A percentile compares a stretch with the other conserved stretches of the same genome.
phyloP scores from a whole-genome alignment of 1,284 basidiomycete species.

The Tremellales sp. region DNA sequence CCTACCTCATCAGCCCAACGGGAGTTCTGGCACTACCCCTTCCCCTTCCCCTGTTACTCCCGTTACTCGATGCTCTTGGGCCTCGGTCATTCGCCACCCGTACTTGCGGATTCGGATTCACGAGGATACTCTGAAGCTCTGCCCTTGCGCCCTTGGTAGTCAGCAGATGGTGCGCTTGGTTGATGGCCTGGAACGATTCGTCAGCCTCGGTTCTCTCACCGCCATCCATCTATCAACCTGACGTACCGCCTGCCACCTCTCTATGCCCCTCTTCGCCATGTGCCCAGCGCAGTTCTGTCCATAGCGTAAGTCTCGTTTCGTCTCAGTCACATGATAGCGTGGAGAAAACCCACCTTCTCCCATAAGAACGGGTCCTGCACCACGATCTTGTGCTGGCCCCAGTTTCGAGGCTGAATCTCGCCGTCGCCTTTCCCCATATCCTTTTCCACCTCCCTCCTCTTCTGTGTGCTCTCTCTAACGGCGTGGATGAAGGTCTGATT shows the following conservation, averaged over 20 bases:
- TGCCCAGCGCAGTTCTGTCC: slow-evolving; percentile 26
- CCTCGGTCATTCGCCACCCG: no score
- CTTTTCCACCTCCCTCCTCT: slow-evolving; percentile 11
- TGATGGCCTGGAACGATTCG: background rate
- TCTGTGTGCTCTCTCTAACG: background rate
- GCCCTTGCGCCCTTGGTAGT: no score
- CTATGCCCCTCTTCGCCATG: slow-evolving; percentile 10
- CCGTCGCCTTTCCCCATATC: slow-evolving; percentile 31
- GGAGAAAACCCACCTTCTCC: slow-evolving; percentile 37
- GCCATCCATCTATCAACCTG: background rate
- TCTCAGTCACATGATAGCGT: background rate
- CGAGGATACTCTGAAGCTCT: no score
- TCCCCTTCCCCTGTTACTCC: no score
- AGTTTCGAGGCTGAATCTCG: slow-evolving; percentile 35
- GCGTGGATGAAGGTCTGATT: background rate
- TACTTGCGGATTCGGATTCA: no score
- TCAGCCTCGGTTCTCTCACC: background rate
- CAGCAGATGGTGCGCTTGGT: background rate
- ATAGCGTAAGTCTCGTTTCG: background rate
- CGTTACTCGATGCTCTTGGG: no score
- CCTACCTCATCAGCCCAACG: no score
- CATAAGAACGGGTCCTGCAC: slow-evolving; percentile 49
- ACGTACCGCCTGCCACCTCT: slow-evolving; percentile 11
- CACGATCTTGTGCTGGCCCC: slow-evolving; percentile 34
- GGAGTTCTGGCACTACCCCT: no score